These are phyloP conservation scores for Apiosordaria backusii DNA, from an alignment of 495 filamentous ascomycete genomes.

Conservation along the genomic window DNA sequence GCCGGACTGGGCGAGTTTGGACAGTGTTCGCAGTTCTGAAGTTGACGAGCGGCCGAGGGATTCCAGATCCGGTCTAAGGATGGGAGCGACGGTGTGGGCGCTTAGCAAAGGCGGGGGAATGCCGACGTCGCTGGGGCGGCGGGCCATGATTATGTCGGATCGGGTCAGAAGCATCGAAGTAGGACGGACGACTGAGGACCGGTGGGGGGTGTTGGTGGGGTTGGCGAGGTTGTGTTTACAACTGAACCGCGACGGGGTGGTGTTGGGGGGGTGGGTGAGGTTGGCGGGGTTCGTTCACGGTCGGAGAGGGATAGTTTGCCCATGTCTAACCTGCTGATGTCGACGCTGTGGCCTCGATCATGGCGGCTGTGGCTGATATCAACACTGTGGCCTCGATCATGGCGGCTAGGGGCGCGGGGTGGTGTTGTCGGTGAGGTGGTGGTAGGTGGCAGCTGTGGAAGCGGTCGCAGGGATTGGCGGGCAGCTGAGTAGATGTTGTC, in stretches of 20 bases:
- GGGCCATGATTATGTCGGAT: slow-evolving; percentile 42
- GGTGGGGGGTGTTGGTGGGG: slow-evolving; percentile 32
- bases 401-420: slow-evolving; percentile 18
- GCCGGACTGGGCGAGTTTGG: slow-evolving; percentile 72
- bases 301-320: slow-evolving; percentile 42
- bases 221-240: neutral
- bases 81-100: slow-evolving; percentile 42
- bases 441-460: slow-evolving; percentile 61
- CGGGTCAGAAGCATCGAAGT: slow-evolving; percentile 53
- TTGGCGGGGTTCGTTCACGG: slow-evolving; percentile 33
- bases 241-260: neutral
- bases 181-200: slow-evolving; percentile 45
- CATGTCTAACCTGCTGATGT: slow-evolving; percentile 51
- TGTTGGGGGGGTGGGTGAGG: neutral
- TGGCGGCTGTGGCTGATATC: slow-evolving; percentile 11
- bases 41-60: slow-evolving; percentile 80
- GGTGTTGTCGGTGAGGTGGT: slow-evolving; percentile 18
- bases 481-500: slow-evolving; percentile 62
- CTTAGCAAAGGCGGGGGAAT: slow-evolving; percentile 38
- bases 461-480: slow-evolving; percentile 72
- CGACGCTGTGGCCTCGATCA: slow-evolving; percentile 38
- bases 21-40: slow-evolving; percentile 82
- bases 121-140: slow-evolving; percentile 29
- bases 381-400: slow-evolving; percentile 18
- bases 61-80: slow-evolving; percentile 68